A percentile compares a stretch with the other conserved stretches of the same genome.
These are phyloP conservation scores for Mycosphaerelloides madeirae DNA, from an alignment of 2,329 filamentous ascomycete genomes.

Conservation along the genomic window DNA sequence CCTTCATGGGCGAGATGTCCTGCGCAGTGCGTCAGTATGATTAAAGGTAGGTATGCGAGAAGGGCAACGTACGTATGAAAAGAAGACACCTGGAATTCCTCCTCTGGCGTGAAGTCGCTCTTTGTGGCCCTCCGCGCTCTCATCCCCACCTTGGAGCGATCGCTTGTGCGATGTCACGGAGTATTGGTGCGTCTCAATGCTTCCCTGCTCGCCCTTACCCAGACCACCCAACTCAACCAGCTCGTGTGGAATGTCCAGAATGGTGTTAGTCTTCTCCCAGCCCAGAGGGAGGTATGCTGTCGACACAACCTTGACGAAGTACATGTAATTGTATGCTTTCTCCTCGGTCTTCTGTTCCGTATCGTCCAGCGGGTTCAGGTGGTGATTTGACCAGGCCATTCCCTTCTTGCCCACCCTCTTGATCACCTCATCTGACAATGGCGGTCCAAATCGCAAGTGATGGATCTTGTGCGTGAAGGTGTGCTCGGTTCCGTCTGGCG, in stretches of 20 bases:
- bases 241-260: slow-evolving; percentile 38
- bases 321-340: slow-evolving; percentile 93
- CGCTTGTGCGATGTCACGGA: slow-evolving; percentile 95
- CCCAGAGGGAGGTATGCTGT: slow-evolving; percentile 91
- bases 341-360: slow-evolving; percentile 73
- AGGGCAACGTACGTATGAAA: slow-evolving; percentile 75
- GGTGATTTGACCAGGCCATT: slow-evolving; percentile 76
- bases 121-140: slow-evolving; percentile 81
- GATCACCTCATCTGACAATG: slow-evolving; percentile 71
- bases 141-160: slow-evolving; percentile 76
- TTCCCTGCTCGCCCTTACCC: slow-evolving; percentile 62
- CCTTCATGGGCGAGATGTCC: slow-evolving; percentile 99
- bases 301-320: slow-evolving; percentile 97
- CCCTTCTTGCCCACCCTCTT: slow-evolving; percentile 55
- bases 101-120: slow-evolving; percentile 85
- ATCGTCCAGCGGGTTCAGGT: slow-evolving; percentile 84
- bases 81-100: slow-evolving; percentile 96
- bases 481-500: slow-evolving; percentile 55
- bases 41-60: not conserved
- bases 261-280: slow-evolving; percentile 61
- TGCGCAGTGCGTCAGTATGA: slow-evolving; percentile 23
- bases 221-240: slow-evolving; percentile 63
- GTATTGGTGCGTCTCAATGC: slow-evolving; percentile 96
- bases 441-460: slow-evolving; percentile 84
- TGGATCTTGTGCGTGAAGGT: slow-evolving; percentile 89